Percentiles rank a stretch among this genome's conserved stretches.
These are phyloP conservation scores for Paratinospora sagittata DNA, from an alignment of 164 flowering plant genomes.

Conservation along the genomic window DNA sequence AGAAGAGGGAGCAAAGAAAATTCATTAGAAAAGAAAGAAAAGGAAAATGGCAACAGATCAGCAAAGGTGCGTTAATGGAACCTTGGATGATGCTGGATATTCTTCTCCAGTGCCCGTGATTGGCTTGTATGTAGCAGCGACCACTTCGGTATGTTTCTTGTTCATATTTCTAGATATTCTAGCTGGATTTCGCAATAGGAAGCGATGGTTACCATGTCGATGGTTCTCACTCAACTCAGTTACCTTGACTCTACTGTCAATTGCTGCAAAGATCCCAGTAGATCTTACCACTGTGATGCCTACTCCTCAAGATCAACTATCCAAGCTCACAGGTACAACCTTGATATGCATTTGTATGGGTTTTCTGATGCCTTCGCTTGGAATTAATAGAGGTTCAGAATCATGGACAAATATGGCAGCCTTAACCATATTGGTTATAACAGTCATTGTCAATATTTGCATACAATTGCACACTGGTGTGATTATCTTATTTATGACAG, in stretches of 20 bases:
- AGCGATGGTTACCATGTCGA: too few species aligned
- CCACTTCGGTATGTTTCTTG: too few species aligned
- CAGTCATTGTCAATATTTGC: conserved; percentile 5
- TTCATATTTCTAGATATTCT: too few species aligned
- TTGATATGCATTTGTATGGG: neutral
- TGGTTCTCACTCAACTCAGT: too few species aligned
- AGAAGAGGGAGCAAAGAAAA: too few species aligned
- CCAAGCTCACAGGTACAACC: conserved; percentile 10
- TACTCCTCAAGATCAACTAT: neutral
- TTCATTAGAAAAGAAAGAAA: too few species aligned
- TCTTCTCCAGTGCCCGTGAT: too few species aligned
- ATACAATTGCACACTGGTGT: conserved; percentile 8
- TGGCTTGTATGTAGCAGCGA: too few species aligned
- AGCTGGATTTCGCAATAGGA: too few species aligned
- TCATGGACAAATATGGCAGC: conserved; percentile 8
- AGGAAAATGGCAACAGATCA: too few species aligned
- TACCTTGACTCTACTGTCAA: neutral
- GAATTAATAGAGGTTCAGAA: neutral
- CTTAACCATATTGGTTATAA: conserved; percentile 6
- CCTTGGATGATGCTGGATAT: too few species aligned
- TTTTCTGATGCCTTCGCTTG: conserved; percentile 9
- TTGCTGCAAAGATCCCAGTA: conserved; percentile 7
- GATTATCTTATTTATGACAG: neutral
- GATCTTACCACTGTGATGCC: conserved; percentile 12
- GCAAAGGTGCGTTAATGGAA: too few species aligned